Base-by-base conservation (phyloP, 371 early-diverging fungal species). In the Rhizopus delemar region DNA sequence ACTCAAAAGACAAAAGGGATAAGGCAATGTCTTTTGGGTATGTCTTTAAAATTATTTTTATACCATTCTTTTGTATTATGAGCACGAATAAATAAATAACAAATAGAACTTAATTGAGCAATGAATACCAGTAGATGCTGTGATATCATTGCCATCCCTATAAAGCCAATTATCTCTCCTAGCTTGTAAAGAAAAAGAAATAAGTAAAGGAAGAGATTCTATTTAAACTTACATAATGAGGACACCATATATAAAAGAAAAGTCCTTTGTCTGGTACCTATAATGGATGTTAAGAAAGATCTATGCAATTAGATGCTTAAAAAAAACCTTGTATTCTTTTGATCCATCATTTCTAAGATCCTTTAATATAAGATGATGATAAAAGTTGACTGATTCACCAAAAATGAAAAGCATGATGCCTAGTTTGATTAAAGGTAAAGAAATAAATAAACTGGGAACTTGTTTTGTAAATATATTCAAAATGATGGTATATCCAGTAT, bases 221-320 rank as follows among this genome's bases (percentile, higher is more conserved):
- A 45, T 3, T 45, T 39, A 39, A 2, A 57, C 71, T 67, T 68
- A 73, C 78, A 64, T 78, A 78, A 51, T 78, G 78, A 16, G 78
- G 78, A 51, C 78, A 78, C 78, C 78, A 78, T 5, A 67, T 28
- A 51, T 59, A 71, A 3, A 52, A 13, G 53, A 78, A 78, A 3
- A 78, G 50, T 3, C 69, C 78, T 2, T 45, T 51, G 8, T 53
- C 9, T 2, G 77, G 77, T 13, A 76, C 65, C 72, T 77, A 50
- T 12, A 12, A 2, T 5, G 28, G 33, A 16, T 2, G 48, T 48
- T 29, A 3, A 22, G 5, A 28, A 48, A 9, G 8, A 3, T 8
- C 8, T 48, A 9, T 9, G 12, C 0, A 29, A 38, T 36, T 13
- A 13, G 8, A 8, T 8, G 9, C 7, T n/a, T 4, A 29, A 8